Evolutionary conservation across 1,284 basidiomycete genomes (phyloP), one percentile per base, ranked within the genome.

Genomic region (Cutaneotrichosporon dermatis): DNA sequence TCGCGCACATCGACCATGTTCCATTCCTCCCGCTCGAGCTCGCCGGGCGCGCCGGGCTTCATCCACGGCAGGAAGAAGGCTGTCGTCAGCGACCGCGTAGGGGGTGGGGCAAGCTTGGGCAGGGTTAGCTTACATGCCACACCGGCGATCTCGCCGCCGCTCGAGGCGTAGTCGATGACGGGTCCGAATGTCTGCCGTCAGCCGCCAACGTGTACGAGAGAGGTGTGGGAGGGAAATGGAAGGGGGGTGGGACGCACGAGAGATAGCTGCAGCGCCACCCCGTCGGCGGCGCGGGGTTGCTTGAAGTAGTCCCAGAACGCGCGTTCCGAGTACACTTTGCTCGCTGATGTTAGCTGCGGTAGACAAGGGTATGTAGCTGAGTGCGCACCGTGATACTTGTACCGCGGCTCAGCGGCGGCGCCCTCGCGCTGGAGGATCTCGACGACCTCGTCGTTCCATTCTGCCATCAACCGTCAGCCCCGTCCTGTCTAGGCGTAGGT

Each of bases 401-500:
- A 46, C 1, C n/a, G 9, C 1, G 50, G 45, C 13, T 43, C 13
- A 0, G 61, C 57, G 2, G 2, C 15, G 1, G 57, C 54, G 36
- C 61, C 61, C 36, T 56, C 54, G 33, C 48, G 7, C 41, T 43
- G 15, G 49, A 48, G 51, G 37, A 11, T 40, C 46, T 43, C 57
- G 15, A 58, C 57, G 15, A 16, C 51, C 4, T 79, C 76, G 6
- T 83, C 72, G 76, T 89, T 87, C 88, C 88, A 90, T 69, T 86
- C 82, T 16, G 42, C 5, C n/a, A n/a, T 39, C 37, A 39, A 39
- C 12, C n/a, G 51, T 64, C 15, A 57, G 55, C 40, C 4, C 0
- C 0, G 35, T 10, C 10, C n/a, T n/a, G n/a, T 9, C 4, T 11
- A 7, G 4, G 34, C 5, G 3, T 15, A 4, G 1, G 39, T 11